Evolutionary conservation across 768 basidiomycete species (phyloP), one percentile per base, ranked within the genome.

Genomic region (Rhodotorula paludigena): DNA sequence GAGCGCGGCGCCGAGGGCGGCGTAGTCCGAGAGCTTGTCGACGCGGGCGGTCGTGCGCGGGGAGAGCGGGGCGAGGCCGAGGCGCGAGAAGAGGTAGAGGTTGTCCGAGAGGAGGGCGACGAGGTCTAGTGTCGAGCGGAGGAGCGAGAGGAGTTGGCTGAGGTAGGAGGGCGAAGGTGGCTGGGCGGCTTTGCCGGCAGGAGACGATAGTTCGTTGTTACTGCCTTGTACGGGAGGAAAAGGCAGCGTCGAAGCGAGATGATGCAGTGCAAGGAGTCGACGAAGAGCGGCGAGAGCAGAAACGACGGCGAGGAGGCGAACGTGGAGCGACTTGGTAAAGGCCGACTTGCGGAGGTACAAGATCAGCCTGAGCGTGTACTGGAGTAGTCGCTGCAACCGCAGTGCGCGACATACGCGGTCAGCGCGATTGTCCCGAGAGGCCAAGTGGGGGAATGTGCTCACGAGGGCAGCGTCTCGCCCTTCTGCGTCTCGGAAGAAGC

Each of bases 261-360:
- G 2, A 21, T 23, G 23, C 0, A 64, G 41, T 6, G 54, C 54
- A 38, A 56, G 9, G 23, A 57, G 20, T 2, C 63, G 54, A 0
- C 63, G 54, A 45, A 57, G 9, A 18, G 63, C 63, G 3, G 55
- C 30, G 36, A 64, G 45, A 9, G 36, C 4, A 14, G 63, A 56
- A 33, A 64, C 63, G 55, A 64, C 11, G 45, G 54, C 56, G 35
- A 64, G 55, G 36, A 64, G 45, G 30, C 54, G 63, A 39, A 57
- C 20, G 30, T 21, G 39, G 33, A n/a, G 5, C 2, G 33, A 5
- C 20, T 10, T 18, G 15, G 48, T 18, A 2, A 60, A 15, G 7
- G 47, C 28, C 2, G 35, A 25, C 2, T 35, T n/a, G 30, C 61
- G 60, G 20, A 58, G 44, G 23, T 52, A 36, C 15, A 69, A 25